A percentile compares a stretch with the other conserved stretches of the same genome.
phyloP scores from a whole-genome alignment of 2,329 filamentous ascomycete genomes.

The Pseudogymnoascus sp. region DNA sequence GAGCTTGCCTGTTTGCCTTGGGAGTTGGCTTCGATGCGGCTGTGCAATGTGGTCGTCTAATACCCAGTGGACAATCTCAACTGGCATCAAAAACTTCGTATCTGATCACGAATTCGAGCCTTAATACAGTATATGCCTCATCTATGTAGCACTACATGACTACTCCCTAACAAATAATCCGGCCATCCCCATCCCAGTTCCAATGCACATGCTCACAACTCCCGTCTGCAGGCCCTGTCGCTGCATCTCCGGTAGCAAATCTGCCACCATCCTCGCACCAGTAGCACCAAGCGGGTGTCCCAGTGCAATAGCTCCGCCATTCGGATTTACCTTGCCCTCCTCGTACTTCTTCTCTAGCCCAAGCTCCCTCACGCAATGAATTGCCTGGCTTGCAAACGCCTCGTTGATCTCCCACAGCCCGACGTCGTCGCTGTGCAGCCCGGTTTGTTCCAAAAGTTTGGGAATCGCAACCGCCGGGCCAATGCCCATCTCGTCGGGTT shows the following conservation, averaged over 20 bases:
- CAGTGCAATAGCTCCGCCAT: conserved; percentile 88
- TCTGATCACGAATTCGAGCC: not conserved
- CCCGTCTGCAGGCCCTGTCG: conserved; percentile 64
- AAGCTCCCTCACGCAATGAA: conserved; percentile 64
- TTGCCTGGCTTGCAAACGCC: conserved; percentile 57
- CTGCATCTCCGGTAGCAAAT: conserved; percentile 56
- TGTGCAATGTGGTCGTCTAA: not conserved
- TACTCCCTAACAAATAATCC: conserved; percentile 58
- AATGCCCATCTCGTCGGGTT: conserved; percentile 89
- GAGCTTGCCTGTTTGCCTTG: not conserved
- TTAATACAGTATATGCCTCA: not conserved
- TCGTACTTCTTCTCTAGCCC: conserved; percentile 56
- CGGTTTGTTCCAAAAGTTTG: conserved; percentile 62
- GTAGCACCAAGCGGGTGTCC: conserved; percentile 89
- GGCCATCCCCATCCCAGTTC: conserved; percentile 72
- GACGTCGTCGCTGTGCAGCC: conserved; percentile 59
- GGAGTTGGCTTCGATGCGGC: not conserved
- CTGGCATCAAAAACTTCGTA: not conserved
- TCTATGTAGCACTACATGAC: conserved; percentile 8
- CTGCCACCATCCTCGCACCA: conserved; percentile 67
- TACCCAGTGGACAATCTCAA: not conserved
- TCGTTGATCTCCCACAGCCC: conserved; percentile 93
- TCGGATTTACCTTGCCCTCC: conserved; percentile 71
- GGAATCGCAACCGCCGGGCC: conserved; percentile 83
- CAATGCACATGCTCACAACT: conserved; percentile 85